Conservation (phyloP, 257 asterid species). For the Solanum clarkiae region DNA sequence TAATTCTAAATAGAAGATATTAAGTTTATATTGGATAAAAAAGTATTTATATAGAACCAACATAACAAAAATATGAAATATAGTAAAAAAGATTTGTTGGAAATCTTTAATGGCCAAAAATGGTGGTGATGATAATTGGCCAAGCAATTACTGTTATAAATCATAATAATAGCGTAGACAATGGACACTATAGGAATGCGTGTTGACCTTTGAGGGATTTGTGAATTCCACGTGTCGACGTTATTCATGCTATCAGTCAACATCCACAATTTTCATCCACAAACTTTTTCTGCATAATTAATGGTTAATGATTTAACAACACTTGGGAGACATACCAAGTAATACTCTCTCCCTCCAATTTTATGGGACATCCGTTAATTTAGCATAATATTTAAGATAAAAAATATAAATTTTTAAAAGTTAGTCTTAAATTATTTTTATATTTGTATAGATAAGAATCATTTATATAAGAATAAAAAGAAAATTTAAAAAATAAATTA, state of each 20-base stretch:
- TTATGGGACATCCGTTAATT: too few relatives aligned
- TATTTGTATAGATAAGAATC: too few relatives aligned
- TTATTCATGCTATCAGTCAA: neutral
- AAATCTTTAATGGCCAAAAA: neutral
- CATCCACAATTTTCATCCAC: constrained; percentile 20
- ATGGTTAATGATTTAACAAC: neutral
- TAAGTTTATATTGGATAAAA: too few relatives aligned
- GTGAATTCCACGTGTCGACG: neutral
- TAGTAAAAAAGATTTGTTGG: neutral
- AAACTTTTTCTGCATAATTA: neutral
- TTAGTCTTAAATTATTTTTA: too few relatives aligned
- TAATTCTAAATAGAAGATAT: too few relatives aligned
- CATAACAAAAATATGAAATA: neutral
- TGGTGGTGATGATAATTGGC: neutral
- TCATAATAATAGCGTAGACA: neutral
- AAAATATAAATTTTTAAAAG: too few relatives aligned
- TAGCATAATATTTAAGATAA: too few relatives aligned
- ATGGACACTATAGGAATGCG: neutral
- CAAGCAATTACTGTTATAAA: constrained; percentile 2
- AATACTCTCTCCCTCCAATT: too few relatives aligned
- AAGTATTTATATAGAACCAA: too few relatives aligned
- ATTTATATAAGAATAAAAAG: too few relatives aligned
- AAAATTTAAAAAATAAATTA: too few relatives aligned
- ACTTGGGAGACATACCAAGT: neutral
- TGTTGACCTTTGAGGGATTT: neutral